phyloP scores from a whole-genome alignment of 495 filamentous ascomycete genomes.

The Choiromyces venosus region DNA sequence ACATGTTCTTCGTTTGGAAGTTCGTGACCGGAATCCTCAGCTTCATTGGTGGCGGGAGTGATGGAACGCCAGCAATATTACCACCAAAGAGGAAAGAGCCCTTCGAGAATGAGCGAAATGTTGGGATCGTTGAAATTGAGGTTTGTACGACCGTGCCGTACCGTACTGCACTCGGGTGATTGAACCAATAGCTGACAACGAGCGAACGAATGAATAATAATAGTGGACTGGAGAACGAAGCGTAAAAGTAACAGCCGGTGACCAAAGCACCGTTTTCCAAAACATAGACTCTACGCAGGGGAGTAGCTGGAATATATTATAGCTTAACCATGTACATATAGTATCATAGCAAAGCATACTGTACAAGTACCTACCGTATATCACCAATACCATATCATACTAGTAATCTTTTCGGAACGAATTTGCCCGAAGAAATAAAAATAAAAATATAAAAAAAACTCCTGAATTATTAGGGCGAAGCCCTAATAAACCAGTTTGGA shows the following conservation, averaged over 20 bases:
- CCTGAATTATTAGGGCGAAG: too few relatives aligned
- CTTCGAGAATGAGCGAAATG: slow-evolving; percentile 13
- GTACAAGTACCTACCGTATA: too few relatives aligned
- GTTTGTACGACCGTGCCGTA: background rate
- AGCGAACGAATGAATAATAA: background rate
- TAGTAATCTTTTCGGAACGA: background rate
- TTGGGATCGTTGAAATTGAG: slow-evolving; percentile 29
- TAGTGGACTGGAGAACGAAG: slow-evolving; percentile 35
- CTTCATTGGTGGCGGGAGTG: slow-evolving; percentile 36
- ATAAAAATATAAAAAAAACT: accelerated
- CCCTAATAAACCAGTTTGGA: too few relatives aligned
- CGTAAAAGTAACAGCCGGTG: slow-evolving; percentile 26
- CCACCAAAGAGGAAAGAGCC: slow-evolving; percentile 20
- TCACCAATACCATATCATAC: background rate
- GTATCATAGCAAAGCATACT: background rate
- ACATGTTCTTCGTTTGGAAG: slow-evolving; percentile 29
- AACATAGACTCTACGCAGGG: slow-evolving; percentile 24
- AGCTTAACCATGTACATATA: background rate
- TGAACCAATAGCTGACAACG: background rate
- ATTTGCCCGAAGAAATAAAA: background rate
- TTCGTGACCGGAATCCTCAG: slow-evolving; percentile 35
- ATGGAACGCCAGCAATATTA: slow-evolving; percentile 23
- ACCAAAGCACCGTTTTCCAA: slow-evolving; percentile 11
- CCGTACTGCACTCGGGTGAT: background rate
- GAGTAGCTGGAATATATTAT: background rate